Evolutionary conservation across 345 rosid species (phyloP).

Genomic region (Eucalyptus pauciflora): DNA sequence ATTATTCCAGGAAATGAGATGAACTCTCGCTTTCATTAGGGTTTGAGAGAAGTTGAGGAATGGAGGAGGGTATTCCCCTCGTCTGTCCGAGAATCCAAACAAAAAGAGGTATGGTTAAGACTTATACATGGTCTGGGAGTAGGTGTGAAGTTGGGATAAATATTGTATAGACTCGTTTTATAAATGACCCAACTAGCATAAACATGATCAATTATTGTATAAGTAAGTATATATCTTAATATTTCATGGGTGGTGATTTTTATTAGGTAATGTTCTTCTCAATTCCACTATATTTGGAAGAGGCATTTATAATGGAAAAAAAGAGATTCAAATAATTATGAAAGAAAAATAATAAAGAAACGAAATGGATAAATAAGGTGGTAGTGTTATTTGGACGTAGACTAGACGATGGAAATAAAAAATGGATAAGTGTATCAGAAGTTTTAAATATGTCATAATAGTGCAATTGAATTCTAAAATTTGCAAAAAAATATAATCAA

Average conservation of each 20-base stretch:
- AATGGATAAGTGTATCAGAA: no score
- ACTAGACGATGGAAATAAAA: neutral
- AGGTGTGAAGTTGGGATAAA: neutral
- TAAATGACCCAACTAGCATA: neutral
- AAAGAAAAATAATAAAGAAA: neutral
- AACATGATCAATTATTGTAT: neutral
- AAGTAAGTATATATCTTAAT: neutral
- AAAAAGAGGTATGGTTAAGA: neutral
- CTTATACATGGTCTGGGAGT: neutral
- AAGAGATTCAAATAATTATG: neutral
- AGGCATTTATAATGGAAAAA: neutral
- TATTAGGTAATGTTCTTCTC: neutral
- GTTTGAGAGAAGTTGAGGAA: neutral
- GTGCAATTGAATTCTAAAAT: no score
- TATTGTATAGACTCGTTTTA: neutral
- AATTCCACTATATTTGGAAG: neutral
- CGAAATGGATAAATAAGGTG: neutral
- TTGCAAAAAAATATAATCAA: no score
- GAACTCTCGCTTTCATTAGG: neutral
- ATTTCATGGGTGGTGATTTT: neutral
- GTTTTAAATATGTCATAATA: no score
- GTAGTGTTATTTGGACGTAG: neutral
- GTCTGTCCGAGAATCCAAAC: neutral
- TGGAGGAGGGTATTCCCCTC: neutral
- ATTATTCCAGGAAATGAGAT: neutral